Conservation (phyloP, 2,329 filamentous ascomycete species). For the Trichoderma citrinoviride region DNA sequence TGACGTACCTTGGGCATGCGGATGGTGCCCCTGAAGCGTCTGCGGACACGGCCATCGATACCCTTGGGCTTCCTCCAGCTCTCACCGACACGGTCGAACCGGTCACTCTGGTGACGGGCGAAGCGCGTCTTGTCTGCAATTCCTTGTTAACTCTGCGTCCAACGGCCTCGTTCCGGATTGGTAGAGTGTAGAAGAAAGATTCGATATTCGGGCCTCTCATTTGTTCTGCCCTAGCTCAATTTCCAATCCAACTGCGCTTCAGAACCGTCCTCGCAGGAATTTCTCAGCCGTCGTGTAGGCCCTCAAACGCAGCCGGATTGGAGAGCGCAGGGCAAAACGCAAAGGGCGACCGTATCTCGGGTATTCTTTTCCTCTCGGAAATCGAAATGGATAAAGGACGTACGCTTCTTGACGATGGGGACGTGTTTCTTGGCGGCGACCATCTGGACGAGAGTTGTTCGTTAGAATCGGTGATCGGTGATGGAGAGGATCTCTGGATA, state of each 20-base stretch:
- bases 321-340: slow-evolving; percentile 2
- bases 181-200: not conserved
- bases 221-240: not conserved
- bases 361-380: not conserved
- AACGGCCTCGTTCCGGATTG: not conserved
- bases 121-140: slow-evolving; percentile 84
- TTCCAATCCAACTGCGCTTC: slow-evolving; percentile 17
- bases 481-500: not conserved
- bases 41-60: slow-evolving; percentile 97
- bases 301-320: slow-evolving; percentile 11
- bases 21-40: slow-evolving; percentile 94
- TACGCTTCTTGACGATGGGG: slow-evolving; percentile 99
- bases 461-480: slow-evolving; percentile 23
- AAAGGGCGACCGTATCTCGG: slow-evolving; percentile 2
- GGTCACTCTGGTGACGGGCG: slow-evolving; percentile 95
- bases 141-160: slow-evolving; percentile 39
- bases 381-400: slow-evolving; percentile 44
- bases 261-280: not conserved
- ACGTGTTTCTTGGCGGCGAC: slow-evolving; percentile 99
- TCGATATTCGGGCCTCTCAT: not conserved
- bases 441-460: slow-evolving; percentile 63
- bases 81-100: slow-evolving; percentile 85
- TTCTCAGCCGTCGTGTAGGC: slow-evolving; percentile 3
- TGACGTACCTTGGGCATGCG: slow-evolving; percentile 94
- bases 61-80: slow-evolving; percentile 99